phyloP scores from a whole-genome alignment of 192 early-diverging fungal species.

The Phycomyces nitens region DNA sequence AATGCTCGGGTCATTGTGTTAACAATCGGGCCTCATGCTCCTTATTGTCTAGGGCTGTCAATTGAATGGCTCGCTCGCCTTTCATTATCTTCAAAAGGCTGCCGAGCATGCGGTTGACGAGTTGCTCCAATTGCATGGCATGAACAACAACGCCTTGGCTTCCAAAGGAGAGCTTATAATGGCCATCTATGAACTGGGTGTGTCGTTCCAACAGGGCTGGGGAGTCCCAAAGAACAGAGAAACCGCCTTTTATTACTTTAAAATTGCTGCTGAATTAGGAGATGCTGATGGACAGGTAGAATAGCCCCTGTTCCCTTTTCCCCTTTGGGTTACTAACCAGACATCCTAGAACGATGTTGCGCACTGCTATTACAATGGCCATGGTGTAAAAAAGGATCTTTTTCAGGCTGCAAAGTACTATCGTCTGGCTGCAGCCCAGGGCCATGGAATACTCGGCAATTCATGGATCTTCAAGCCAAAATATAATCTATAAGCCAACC shows the following conservation, averaged over 20 bases:
- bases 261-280: conserved; percentile 67
- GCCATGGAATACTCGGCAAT: conserved; percentile 67
- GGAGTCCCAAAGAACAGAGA: conserved; percentile 70
- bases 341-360: conserved; percentile 50
- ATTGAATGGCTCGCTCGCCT: conserved; percentile 63
- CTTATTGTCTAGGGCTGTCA: conserved; percentile 50
- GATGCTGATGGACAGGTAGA: conserved; percentile 12
- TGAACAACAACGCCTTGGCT: conserved; percentile 46
- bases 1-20: neutral
- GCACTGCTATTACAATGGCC: conserved; percentile 65
- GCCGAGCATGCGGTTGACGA: conserved; percentile 66
- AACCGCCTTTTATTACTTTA: conserved; percentile 75
- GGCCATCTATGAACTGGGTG: conserved; percentile 78
- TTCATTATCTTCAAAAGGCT: conserved; percentile 68
- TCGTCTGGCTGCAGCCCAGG: conserved; percentile 69
- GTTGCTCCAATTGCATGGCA: conserved; percentile 37
- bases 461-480: conserved; percentile 83
- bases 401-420: conserved; percentile 73
- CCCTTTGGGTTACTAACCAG: neutral
- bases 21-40: no score
- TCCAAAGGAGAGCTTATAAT: conserved; percentile 69
- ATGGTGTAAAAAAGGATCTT: conserved; percentile 68
- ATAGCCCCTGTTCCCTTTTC: neutral
- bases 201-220: conserved; percentile 77
- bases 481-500: conserved; percentile 44